Conservation (phyloP, 2,329 filamentous ascomycete genomes). For the Huntiella abstrusa region DNA sequence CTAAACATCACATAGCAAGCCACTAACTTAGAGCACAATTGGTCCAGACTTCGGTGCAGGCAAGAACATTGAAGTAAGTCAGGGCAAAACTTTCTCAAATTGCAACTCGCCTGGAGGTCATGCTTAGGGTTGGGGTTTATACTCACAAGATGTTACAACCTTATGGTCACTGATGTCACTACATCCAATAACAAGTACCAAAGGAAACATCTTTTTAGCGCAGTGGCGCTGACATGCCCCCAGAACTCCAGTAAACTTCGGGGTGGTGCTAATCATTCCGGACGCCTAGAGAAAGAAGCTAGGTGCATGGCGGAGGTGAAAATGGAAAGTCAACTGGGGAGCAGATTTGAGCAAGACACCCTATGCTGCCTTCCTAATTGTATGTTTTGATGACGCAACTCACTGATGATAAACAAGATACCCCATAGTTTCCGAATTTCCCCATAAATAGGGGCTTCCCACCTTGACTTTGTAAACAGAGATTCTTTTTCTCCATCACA, state of each 20-base stretch:
- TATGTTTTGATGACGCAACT: conserved; percentile 2
- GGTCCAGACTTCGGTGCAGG: conserved; percentile 41
- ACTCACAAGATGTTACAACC: no score
- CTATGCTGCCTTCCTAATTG: not conserved
- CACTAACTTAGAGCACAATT: conserved; percentile 54
- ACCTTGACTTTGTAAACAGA: conserved; percentile 56
- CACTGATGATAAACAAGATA: conserved; percentile 30
- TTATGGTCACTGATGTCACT: no score
- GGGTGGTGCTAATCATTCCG: conserved; percentile 56
- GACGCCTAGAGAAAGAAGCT: conserved; percentile 42
- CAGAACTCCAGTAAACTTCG: conserved; percentile 27
- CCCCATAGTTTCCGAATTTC: conserved; percentile 61
- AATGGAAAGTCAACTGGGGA: conserved; percentile 44
- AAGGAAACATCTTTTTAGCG: no score
- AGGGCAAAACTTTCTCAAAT: conserved; percentile 36
- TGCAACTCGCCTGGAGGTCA: no score
- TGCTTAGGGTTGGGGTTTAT: no score
- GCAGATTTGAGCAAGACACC: conserved; percentile 8
- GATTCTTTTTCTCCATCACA: conserved; percentile 51
- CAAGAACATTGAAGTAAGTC: conserved; percentile 44
- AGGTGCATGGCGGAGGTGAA: conserved; percentile 51
- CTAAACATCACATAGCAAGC: conserved; percentile 43
- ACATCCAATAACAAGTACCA: no score
- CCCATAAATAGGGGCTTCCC: conserved; percentile 58
- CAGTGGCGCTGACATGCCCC: no score